Evolutionary conservation across 2,329 filamentous ascomycete species (phyloP).

Genomic region (Diplodia corticola): DNA sequence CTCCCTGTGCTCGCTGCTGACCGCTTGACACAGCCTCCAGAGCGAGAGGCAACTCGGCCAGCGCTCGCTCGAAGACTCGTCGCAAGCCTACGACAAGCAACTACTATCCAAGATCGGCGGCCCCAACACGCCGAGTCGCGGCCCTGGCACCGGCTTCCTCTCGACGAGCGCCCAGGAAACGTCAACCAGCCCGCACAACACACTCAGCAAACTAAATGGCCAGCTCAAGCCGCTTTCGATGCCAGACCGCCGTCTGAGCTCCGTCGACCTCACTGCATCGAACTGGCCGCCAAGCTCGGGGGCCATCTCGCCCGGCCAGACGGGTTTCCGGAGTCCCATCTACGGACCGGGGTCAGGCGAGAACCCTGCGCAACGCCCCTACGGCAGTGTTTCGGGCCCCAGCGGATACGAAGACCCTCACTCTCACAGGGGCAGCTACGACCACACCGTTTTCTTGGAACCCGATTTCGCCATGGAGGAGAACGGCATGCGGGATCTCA

Average conservation of each 20-base stretch:
- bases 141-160: conserved; percentile 33
- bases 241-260: conserved; percentile 41
- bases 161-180: conserved; percentile 38
- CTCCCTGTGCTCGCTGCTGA: neutral
- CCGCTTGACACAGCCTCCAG: conserved; percentile 49
- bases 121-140: conserved; percentile 56
- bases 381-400: conserved; percentile 50
- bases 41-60: conserved; percentile 61
- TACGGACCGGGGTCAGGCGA: conserved; percentile 34
- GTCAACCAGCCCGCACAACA: conserved; percentile 38
- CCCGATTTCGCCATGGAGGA: conserved; percentile 57
- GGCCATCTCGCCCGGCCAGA: conserved; percentile 46
- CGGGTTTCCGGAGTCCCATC: conserved; percentile 45
- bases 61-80: conserved; percentile 58
- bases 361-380: conserved; percentile 41
- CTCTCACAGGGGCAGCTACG: conserved; percentile 62
- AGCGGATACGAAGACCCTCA: conserved; percentile 51
- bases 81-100: conserved; percentile 63
- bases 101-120: conserved; percentile 63
- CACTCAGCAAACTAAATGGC: conserved; percentile 44
- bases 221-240: conserved; percentile 49
- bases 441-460: conserved; percentile 57
- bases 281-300: conserved; percentile 46
- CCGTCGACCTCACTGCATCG: conserved; percentile 41
- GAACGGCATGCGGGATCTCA: conserved; percentile 51